Conservation (phyloP, 495 filamentous ascomycete genomes). For the Tuber microsphaerosporum region DNA sequence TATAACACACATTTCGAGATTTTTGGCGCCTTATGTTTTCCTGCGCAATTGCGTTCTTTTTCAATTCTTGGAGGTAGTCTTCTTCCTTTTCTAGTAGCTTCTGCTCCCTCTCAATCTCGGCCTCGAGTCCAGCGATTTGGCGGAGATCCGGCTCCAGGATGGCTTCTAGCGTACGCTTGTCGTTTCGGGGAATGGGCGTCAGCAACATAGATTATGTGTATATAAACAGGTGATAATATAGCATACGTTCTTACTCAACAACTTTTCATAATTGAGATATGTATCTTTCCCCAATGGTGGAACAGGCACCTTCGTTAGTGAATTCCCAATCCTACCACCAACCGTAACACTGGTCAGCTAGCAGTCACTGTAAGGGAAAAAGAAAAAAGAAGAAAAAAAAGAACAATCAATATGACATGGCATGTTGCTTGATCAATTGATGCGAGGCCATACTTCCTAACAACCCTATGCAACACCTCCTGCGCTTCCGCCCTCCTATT, state of each 20-base stretch:
- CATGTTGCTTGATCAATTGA: not conserved
- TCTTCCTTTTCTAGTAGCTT: slow-evolving; percentile 27
- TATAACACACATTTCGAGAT: slow-evolving; percentile 25
- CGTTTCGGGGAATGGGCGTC: slow-evolving; percentile 4
- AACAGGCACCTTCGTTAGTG: slow-evolving; percentile 27
- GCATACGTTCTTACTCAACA: slow-evolving; percentile 34
- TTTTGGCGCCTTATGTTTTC: slow-evolving; percentile 32
- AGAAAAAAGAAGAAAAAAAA: not conserved
- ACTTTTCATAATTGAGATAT: slow-evolving; percentile 29
- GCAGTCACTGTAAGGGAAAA: not conserved
- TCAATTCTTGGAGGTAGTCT: slow-evolving; percentile 20
- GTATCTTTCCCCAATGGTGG: slow-evolving; percentile 35
- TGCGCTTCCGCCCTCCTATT: slow-evolving; percentile 30
- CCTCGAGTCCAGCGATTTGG: slow-evolving; percentile 36
- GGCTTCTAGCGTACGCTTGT: slow-evolving; percentile 30
- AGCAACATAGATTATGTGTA: not conserved
- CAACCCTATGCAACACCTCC: slow-evolving; percentile 13
- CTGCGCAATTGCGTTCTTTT: slow-evolving; percentile 32
- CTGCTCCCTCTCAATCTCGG: slow-evolving; percentile 30
- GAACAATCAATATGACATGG: not conserved
- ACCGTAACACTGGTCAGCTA: not conserved
- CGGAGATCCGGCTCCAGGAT: slow-evolving; percentile 34
- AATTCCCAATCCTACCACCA: slow-evolving; percentile 15
- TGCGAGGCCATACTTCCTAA: slow-evolving; percentile 24
- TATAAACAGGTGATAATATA: not conserved